Evolutionary conservation across 306 rosid genomes (phyloP).

Genomic region (Inga leiocalycina): DNA sequence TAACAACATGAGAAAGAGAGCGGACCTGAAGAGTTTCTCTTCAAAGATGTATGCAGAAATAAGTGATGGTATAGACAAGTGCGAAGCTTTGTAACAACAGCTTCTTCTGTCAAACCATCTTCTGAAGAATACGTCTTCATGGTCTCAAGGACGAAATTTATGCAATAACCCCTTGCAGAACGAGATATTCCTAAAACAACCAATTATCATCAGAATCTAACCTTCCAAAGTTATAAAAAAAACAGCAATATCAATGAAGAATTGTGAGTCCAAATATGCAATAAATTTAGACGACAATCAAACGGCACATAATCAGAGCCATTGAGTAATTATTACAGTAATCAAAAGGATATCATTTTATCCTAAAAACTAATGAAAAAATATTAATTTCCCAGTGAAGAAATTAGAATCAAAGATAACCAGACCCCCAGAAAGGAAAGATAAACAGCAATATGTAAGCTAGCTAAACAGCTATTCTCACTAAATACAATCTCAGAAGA

Average conservation of each 20-base stretch:
- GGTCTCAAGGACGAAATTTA: conserved; percentile 77
- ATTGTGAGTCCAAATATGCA: background rate
- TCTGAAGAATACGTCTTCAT: conserved; percentile 85
- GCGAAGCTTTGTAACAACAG: conserved; percentile 88
- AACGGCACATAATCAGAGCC: too few species aligned
- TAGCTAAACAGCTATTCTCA: background rate
- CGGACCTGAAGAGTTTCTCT: conserved; percentile 75
- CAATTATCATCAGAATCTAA: conserved; percentile 24
- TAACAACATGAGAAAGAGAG: background rate
- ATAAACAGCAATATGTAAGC: background rate
- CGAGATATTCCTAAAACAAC: conserved; percentile 72
- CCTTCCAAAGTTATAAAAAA: conserved; percentile 12
- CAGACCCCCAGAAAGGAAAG: background rate
- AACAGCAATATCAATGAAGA: conserved; percentile 9
- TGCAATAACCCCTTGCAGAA: conserved; percentile 94
- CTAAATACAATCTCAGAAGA: background rate
- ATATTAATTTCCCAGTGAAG: background rate
- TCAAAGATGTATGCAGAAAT: conserved; percentile 79
- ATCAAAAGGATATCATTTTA: background rate
- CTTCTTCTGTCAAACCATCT: conserved; percentile 97
- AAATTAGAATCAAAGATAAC: background rate
- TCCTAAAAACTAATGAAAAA: background rate
- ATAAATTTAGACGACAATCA: background rate
- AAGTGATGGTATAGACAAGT: conserved; percentile 88
- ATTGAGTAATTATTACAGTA: background rate